phyloP scores from a whole-genome alignment of 2,329 filamentous ascomycete species.

The Alternaria ethzedia region DNA sequence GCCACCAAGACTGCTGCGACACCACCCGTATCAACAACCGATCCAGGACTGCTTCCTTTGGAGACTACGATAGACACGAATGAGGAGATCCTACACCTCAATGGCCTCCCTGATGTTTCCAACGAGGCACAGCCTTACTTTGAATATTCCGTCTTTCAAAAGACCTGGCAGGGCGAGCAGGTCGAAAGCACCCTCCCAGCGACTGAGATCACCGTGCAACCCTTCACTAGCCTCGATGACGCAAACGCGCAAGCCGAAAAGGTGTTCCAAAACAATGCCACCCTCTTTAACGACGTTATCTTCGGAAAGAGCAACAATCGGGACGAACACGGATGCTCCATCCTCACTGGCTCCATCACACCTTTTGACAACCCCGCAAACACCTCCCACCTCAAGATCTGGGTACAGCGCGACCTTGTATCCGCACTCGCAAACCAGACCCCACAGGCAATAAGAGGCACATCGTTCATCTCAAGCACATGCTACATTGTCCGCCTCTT shows the following conservation, averaged over 20 bases:
- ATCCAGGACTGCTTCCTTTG: not conserved
- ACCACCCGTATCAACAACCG: not conserved
- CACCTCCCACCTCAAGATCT: constrained; percentile 20
- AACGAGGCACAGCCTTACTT: constrained; percentile 28
- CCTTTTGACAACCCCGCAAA: constrained; percentile 15
- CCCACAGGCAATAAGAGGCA: not conserved
- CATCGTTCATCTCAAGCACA: constrained; percentile 22
- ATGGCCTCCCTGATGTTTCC: not conserved
- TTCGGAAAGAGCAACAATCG: constrained; percentile 5
- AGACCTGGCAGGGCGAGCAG: constrained; percentile 12
- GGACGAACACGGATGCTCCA: constrained; percentile 19
- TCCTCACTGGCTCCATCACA: constrained; percentile 8
- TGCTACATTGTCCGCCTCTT: constrained; percentile 31
- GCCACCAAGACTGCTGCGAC: not conserved
- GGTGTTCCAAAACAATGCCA: constrained; percentile 4
- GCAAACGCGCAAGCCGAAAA: constrained; percentile 26
- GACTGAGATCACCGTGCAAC: constrained; percentile 9
- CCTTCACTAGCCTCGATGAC: constrained; percentile 16
- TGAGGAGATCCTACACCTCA: not conserved
- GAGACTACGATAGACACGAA: not conserved
- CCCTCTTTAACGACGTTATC: constrained; percentile 10
- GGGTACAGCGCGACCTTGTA: constrained; percentile 24
- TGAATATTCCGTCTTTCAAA: constrained; percentile 31
- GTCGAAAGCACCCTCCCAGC: not conserved
- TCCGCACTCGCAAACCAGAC: constrained; percentile 15